Conservation (phyloP, 2,329 filamentous ascomycete genomes). For the Trichoderma semiorbis region DNA sequence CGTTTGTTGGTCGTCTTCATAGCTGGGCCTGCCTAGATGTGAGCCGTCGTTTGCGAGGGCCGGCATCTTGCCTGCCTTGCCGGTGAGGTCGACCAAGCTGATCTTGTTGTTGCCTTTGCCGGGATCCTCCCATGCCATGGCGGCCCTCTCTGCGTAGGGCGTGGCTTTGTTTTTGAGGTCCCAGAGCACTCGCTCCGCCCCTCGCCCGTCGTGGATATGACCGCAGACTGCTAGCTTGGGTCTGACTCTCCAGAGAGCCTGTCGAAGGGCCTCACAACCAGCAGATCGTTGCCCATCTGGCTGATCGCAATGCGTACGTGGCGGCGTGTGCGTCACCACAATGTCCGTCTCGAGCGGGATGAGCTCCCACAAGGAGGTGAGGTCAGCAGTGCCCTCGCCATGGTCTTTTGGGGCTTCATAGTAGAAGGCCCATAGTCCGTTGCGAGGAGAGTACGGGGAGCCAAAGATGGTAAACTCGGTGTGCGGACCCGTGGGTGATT, state of each 20-base stretch:
- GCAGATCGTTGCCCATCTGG: slow-evolving; percentile 35
- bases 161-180: slow-evolving; percentile 39
- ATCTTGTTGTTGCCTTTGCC: slow-evolving; percentile 53
- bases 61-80: slow-evolving; percentile 31
- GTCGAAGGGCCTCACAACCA: slow-evolving; percentile 60
- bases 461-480: slow-evolving; percentile 67
- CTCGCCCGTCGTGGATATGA: slow-evolving; percentile 67
- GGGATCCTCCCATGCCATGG: slow-evolving; percentile 57
- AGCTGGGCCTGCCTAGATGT: slow-evolving; percentile 20
- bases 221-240: slow-evolving; percentile 67
- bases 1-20: not conserved
- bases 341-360: slow-evolving; percentile 63
- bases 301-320: slow-evolving; percentile 57
- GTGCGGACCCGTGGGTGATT: slow-evolving; percentile 49
- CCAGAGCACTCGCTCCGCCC: slow-evolving; percentile 62
- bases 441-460: slow-evolving; percentile 61
- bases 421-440: slow-evolving; percentile 63
- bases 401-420: slow-evolving; percentile 42
- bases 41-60: slow-evolving; percentile 48
- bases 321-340: slow-evolving; percentile 68
- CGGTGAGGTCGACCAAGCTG: slow-evolving; percentile 60
- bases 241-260: slow-evolving; percentile 56
- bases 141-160: slow-evolving; percentile 43
- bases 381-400: slow-evolving; percentile 19
- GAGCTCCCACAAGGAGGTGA: slow-evolving; percentile 52